phyloP scores from a whole-genome alignment of 148 eudicot species.

The Diospyros kaki region DNA sequence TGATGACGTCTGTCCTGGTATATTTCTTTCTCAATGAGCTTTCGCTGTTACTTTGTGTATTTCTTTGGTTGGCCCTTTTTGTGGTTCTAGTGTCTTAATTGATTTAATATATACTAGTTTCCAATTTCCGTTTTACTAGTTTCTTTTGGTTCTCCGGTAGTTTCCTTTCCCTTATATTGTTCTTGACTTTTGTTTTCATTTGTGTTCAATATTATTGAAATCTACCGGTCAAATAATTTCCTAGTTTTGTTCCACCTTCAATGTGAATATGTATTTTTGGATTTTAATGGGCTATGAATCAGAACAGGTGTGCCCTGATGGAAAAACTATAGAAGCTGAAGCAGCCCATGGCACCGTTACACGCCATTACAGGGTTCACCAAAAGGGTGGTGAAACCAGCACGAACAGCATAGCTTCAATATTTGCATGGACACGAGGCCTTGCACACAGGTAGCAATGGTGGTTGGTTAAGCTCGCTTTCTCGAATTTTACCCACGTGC shows the following conservation, averaged over 20 bases:
- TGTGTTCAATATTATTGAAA: neutral
- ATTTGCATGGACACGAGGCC: conserved; percentile 94
- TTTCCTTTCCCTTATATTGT: neutral
- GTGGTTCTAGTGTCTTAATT: neutral
- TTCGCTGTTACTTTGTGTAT: neutral
- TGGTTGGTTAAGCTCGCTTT: neutral
- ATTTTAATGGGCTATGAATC: conserved; percentile 5
- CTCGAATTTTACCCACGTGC: neutral
- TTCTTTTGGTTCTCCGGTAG: neutral
- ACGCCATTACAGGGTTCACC: conserved; percentile 89
- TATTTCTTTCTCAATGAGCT: neutral
- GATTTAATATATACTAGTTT: neutral
- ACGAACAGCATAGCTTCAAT: conserved; percentile 94
- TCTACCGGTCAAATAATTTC: neutral
- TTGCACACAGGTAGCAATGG: conserved; percentile 11
- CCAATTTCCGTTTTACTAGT: neutral
- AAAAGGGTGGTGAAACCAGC: conserved; percentile 94
- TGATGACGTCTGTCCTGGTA: conserved; percentile 68
- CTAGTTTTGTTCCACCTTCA: neutral
- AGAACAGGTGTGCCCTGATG: conserved; percentile 85
- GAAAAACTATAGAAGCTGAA: conserved; percentile 92
- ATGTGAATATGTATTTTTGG: neutral
- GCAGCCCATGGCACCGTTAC: conserved; percentile 97
- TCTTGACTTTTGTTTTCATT: neutral
- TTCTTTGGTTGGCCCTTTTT: neutral